These are phyloP conservation scores for Penstemon eatonii DNA, from an alignment of 257 asterid species.

Conservation along the genomic window DNA sequence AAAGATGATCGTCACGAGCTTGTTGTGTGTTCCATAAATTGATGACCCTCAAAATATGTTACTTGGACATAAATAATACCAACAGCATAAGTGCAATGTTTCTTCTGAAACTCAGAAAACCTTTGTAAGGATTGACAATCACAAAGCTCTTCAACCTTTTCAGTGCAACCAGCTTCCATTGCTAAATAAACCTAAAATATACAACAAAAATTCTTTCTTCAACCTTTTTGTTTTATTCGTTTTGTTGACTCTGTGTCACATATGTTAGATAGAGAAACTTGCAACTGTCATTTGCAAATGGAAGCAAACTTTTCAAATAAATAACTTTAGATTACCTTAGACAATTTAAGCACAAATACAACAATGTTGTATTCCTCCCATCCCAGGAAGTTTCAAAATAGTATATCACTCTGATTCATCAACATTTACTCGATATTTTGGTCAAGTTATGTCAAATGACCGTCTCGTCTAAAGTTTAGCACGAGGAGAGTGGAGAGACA, in stretches of 20 bases:
- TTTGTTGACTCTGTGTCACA: slow-evolving; percentile 1
- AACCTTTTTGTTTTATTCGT: background rate
- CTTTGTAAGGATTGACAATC: slow-evolving; percentile 70
- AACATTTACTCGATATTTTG: slow-evolving; percentile 11
- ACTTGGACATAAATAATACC: slow-evolving; percentile 22
- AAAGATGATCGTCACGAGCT: background rate
- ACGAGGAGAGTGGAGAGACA: too few relatives aligned
- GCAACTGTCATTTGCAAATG: slow-evolving; percentile 19
- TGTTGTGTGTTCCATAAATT: background rate
- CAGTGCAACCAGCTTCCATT: slow-evolving; percentile 92
- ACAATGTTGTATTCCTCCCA: slow-evolving; percentile 8
- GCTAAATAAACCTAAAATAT: slow-evolving; percentile 82
- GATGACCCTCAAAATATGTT: background rate
- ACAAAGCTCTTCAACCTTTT: slow-evolving; percentile 94
- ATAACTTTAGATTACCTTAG: background rate
- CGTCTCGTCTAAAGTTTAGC: too few relatives aligned
- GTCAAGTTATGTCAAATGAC: background rate
- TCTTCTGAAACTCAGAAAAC: slow-evolving; percentile 52
- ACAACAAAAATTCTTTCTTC: slow-evolving; percentile 14
- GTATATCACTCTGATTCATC: slow-evolving; percentile 6
- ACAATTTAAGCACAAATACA: slow-evolving; percentile 5
- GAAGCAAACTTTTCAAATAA: slow-evolving; percentile 12
- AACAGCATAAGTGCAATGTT: slow-evolving; percentile 2
- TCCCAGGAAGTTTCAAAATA: background rate
- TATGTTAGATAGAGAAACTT: slow-evolving; percentile 10